Percentiles rank a stretch among this genome's conserved stretches.
These are phyloP conservation scores for Fusarium sp. DNA, from an alignment of 2,329 filamentous ascomycete genomes.

Conservation along the genomic window DNA sequence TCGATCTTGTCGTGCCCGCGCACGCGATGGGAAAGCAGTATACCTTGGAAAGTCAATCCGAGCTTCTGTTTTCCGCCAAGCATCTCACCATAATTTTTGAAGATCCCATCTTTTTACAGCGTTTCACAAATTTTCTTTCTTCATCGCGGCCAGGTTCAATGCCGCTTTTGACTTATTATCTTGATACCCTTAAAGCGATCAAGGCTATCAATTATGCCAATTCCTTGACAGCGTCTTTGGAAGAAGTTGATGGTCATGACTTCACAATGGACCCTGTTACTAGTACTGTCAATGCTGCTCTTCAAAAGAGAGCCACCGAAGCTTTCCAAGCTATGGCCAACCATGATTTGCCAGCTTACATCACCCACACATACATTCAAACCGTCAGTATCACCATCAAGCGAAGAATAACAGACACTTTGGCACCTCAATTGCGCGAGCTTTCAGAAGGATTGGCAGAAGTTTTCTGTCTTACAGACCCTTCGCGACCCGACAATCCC, in stretches of 20 bases:
- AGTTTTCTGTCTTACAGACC: slow-evolving; percentile 82
- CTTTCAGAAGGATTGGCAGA: slow-evolving; percentile 81
- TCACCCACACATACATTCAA: slow-evolving; percentile 75
- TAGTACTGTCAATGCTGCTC: slow-evolving; percentile 66
- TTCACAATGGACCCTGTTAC: slow-evolving; percentile 65
- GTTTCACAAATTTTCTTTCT: slow-evolving; percentile 76
- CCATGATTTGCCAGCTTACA: slow-evolving; percentile 78
- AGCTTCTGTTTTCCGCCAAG: slow-evolving; percentile 73
- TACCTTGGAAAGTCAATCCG: slow-evolving; percentile 73
- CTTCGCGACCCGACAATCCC: slow-evolving; percentile 78
- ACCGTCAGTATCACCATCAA: slow-evolving; percentile 78
- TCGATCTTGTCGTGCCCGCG: slow-evolving; percentile 41
- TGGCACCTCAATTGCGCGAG: slow-evolving; percentile 72
- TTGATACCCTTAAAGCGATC: slow-evolving; percentile 77
- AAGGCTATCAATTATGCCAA: slow-evolving; percentile 79
- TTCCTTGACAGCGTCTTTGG: slow-evolving; percentile 71
- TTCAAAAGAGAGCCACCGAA: slow-evolving; percentile 72
- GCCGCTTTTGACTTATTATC: slow-evolving; percentile 76
- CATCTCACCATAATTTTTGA: slow-evolving; percentile 75
- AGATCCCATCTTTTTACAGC: slow-evolving; percentile 71
- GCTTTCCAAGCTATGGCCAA: slow-evolving; percentile 73
- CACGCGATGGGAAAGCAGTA: slow-evolving; percentile 50
- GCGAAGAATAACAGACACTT: slow-evolving; percentile 73
- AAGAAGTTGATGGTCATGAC: slow-evolving; percentile 65
- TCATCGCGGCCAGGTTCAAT: slow-evolving; percentile 70